These are phyloP conservation scores for Apiospora aurea DNA, from an alignment of 2,329 filamentous ascomycete species.

Conservation along the genomic window DNA sequence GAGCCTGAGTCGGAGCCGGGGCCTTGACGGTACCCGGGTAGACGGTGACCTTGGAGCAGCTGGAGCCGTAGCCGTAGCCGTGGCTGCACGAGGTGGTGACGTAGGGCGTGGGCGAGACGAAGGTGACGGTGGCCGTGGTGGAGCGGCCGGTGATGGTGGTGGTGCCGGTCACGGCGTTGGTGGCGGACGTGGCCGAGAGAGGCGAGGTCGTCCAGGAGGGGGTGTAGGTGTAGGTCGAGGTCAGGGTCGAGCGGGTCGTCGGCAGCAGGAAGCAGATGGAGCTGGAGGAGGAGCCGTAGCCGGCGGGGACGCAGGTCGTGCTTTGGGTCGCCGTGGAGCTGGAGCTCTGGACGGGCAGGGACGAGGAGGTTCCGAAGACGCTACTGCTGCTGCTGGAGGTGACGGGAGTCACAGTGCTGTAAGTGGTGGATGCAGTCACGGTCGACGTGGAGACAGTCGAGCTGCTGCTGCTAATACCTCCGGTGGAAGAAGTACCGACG, in stretches of 20 bases:
- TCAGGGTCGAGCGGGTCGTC: neutral
- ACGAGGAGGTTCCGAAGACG: neutral
- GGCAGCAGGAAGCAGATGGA: neutral
- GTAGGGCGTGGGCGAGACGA: neutral
- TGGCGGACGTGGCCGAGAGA: neutral
- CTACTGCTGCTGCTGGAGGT: neutral
- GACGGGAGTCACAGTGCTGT: neutral
- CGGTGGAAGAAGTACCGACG: neutral
- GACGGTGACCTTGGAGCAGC: neutral
- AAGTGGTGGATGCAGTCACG: neutral
- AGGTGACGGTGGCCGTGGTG: constrained; percentile 37
- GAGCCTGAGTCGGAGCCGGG: neutral
- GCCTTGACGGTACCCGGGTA: neutral
- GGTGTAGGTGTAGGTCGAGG: neutral
- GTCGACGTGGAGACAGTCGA: neutral
- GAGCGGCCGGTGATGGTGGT: constrained; percentile 44
- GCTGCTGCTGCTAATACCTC: neutral
- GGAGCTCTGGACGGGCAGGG: neutral
- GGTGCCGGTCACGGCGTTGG: constrained; percentile 24
- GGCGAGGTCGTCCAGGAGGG: neutral
- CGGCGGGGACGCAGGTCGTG: neutral
- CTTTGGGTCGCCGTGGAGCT: neutral
- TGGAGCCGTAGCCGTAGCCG: neutral
- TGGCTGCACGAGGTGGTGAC: neutral
- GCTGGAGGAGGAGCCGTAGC: neutral